Evolutionary conservation across 805 yeast genomes (phyloP), one percentile per base, ranked within the genome.

Genomic region (Candida alai): DNA sequence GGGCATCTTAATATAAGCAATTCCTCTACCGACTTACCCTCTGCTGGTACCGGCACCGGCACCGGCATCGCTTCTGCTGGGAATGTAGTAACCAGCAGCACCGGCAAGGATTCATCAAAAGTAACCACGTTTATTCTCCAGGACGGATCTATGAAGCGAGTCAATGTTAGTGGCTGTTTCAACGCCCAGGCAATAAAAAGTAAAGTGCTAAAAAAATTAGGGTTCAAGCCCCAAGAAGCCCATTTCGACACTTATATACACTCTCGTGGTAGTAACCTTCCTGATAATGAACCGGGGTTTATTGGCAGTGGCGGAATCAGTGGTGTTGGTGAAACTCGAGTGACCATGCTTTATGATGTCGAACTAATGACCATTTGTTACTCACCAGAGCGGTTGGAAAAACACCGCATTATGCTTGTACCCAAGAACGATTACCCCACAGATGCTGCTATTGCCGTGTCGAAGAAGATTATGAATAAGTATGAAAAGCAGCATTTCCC

Each of bases 281-380:
- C n/a, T 11, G 40, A 34, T 11, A 32, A 37, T 11, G n/a, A n/a
- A n/a, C n/a, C n/a, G n/a, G n/a, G n/a, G n/a, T n/a, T n/a, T n/a
- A n/a, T n/a, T n/a, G n/a, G n/a, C n/a, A n/a, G n/a, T n/a, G n/a
- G n/a, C n/a, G n/a, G n/a, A n/a, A 17, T 17, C 13, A 17, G 17
- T 23, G 31, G 30, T 20, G 30, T 27, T 19, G 28, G 36, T 2
- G 40, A 42, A 13, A 26, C 31, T 5, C 21, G 29, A 5, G 47
- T 64, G 5, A 74, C 70, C 41, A 44, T 76, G 18, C 62, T 87
- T 35, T 80, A 74, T 48, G 95, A 84, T 48, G 84, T 81, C 9
- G 95, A 86, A 51, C 68, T 87, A 19, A 87, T 86, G 3, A 79
- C 94, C 0, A 76, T 85, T 6, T 84, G 95, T 49, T 89, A 83